These are phyloP conservation scores for Xylariaceae sp. DNA, from an alignment of 2,329 filamentous ascomycete species.

Conservation along the genomic window DNA sequence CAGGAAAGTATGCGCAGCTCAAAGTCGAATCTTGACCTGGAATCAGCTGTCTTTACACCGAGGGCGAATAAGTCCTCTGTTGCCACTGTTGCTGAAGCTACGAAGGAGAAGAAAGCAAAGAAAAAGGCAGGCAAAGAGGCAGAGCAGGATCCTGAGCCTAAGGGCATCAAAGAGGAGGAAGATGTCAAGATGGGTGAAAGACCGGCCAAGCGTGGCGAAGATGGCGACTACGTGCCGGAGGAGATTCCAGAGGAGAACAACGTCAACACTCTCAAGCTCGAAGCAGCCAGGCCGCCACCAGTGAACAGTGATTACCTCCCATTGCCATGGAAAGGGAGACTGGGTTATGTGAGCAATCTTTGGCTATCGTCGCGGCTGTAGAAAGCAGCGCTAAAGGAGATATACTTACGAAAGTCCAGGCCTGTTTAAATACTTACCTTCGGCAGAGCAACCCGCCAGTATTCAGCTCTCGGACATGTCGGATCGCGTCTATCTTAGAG, in stretches of 20 bases:
- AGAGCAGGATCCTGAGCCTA: background rate
- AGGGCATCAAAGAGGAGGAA: background rate
- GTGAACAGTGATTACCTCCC: slow-evolving; percentile 82
- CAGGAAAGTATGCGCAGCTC: slow-evolving; percentile 30
- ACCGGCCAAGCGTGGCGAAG: slow-evolving; percentile 2
- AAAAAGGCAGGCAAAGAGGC: background rate
- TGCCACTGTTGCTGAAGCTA: no score
- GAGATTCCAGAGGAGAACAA: slow-evolving; percentile 23
- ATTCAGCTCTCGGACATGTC: slow-evolving; percentile 87
- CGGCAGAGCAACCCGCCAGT: slow-evolving; percentile 76
- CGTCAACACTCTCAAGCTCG: slow-evolving; percentile 18
- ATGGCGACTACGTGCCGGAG: slow-evolving; percentile 8
- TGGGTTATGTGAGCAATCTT: slow-evolving; percentile 72
- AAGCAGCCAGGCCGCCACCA: slow-evolving; percentile 60
- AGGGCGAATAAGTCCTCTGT: slow-evolving; percentile 7
- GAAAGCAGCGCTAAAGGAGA: no score
- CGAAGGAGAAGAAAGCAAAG: background rate
- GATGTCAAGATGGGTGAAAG: no score
- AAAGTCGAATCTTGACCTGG: slow-evolving; percentile 20
- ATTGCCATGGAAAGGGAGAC: slow-evolving; percentile 81
- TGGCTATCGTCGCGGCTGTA: slow-evolving; percentile 5
- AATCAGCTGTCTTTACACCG: slow-evolving; percentile 35
- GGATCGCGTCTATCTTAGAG: slow-evolving; percentile 84
- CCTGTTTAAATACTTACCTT: slow-evolving; percentile 89
- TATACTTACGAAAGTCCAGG: slow-evolving; percentile 44